Evolutionary conservation across 2,329 filamentous ascomycete species (phyloP), one percentile per base, ranked within the genome.

Genomic region (Coniella vitis): DNA sequence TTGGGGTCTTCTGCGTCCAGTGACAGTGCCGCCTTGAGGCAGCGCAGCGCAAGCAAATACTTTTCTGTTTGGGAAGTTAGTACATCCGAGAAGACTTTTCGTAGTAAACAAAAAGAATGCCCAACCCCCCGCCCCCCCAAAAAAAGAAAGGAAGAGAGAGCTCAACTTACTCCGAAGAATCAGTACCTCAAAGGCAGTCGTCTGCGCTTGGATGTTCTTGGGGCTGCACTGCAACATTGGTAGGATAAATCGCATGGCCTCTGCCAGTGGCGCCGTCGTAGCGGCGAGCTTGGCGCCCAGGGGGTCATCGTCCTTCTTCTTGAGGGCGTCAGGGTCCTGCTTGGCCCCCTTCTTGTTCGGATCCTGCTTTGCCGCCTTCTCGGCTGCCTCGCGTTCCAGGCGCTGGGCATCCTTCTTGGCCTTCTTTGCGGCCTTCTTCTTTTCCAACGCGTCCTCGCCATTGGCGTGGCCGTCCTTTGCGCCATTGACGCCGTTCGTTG

Each of bases 251-350:
- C 91, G 95, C 73, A 89, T 86, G 3, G 89, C 89, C 60, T 93
- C 90, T 41, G 82, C 83, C 38, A 98, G 69, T 8, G 93, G 91
- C 48, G 93, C 84, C 50, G 83, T 78, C 4, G 91, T 95, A 52
- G 86, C 80, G 16, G 87, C 80, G 50, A 97, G 75, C 65, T 87
- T 87, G 58, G 83, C 71, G 36, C 94, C 93, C 29, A 86, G 74
- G 21, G 93, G 91, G 66, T 98, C 93, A 17, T 87, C 79, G 58
- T 98, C 93, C 67, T 87, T 86, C 73, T 95, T 95, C 73, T 90
- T 93, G 9, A 74, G 69, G 52, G 83, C 86, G 14, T 63, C 63
- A 10, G 73, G 75, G 39, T 79, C 76, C 3, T 71, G 69, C 54
- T 76, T 83, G 21, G 76, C 79, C 29, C 76, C 74, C 21, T 79